Evolutionary conservation across 169 alveolate species (phyloP).

Genomic region (Miamiensis avidus): DNA sequence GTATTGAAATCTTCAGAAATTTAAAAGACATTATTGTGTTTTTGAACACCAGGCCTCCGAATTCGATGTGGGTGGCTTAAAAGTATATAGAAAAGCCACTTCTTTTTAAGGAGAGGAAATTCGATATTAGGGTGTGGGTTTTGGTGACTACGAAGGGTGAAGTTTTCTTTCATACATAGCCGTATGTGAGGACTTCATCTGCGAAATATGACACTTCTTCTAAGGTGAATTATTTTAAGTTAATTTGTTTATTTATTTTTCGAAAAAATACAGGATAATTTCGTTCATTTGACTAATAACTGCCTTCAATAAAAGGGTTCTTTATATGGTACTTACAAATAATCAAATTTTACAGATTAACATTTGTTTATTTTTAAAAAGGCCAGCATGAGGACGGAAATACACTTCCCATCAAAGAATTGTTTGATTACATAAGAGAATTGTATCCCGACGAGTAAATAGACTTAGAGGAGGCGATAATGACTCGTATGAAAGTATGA

Average conservation of each 20-base stretch:
- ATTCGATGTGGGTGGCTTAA: constrained; percentile 57
- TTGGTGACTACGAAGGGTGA: constrained; percentile 51
- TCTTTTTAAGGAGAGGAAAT: constrained; percentile 72
- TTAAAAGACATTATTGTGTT: constrained; percentile 31
- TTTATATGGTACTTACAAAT: constrained; percentile 59
- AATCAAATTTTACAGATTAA: constrained; percentile 9
- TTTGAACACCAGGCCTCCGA: constrained; percentile 13
- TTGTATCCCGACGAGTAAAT: constrained; percentile 47
- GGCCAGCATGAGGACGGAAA: constrained; percentile 31
- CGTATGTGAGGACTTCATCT: constrained; percentile 75
- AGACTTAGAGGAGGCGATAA: constrained; percentile 51
- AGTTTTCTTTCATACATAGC: constrained; percentile 58
- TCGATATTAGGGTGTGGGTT: constrained; percentile 86
- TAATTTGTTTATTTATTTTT: no score
- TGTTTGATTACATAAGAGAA: constrained; percentile 40
- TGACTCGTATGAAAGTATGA: constrained; percentile 70
- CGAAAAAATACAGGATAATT: constrained; percentile 66
- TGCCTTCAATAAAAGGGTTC: constrained; percentile 72
- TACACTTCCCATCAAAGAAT: constrained; percentile 25
- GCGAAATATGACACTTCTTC: constrained; percentile 54
- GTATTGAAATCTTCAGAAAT: constrained; percentile 45
- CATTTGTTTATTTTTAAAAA: not conserved
- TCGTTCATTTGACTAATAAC: constrained; percentile 78
- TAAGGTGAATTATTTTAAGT: no score
- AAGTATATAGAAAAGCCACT: constrained; percentile 83